These are phyloP conservation scores for Fusarium sp. DNA, from an alignment of 2,329 filamentous ascomycete species.

Conservation along the genomic window DNA sequence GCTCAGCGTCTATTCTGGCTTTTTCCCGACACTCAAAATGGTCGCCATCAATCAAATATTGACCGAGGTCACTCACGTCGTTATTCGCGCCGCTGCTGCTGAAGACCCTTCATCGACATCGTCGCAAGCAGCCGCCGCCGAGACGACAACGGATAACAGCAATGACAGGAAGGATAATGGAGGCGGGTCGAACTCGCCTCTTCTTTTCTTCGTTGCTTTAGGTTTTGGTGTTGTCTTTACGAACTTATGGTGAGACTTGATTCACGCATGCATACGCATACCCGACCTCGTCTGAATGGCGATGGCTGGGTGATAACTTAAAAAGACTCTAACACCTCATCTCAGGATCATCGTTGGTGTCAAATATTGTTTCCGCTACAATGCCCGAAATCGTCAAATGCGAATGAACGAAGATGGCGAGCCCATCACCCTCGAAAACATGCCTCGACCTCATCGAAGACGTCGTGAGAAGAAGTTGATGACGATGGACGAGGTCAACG, in stretches of 20 bases:
- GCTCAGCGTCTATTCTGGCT: slow-evolving; percentile 36
- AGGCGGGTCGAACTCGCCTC: slow-evolving; percentile 57
- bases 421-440: slow-evolving; percentile 86
- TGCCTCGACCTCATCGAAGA: slow-evolving; percentile 86
- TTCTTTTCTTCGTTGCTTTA: slow-evolving; percentile 89
- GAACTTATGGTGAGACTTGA: slow-evolving; percentile 85
- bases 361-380: slow-evolving; percentile 99
- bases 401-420: slow-evolving; percentile 85
- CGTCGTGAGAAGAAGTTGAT: slow-evolving; percentile 98
- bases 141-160: slow-evolving; percentile 21
- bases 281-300: slow-evolving; percentile 68
- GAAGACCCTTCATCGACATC: slow-evolving; percentile 40
- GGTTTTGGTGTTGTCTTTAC: slow-evolving; percentile 99
- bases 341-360: slow-evolving; percentile 98
- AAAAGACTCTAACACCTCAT: slow-evolving; percentile 45
- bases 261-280: slow-evolving; percentile 17
- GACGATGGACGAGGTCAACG: slow-evolving; percentile 99
- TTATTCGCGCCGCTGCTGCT: slow-evolving; percentile 40
- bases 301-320: slow-evolving; percentile 53
- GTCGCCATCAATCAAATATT: slow-evolving; percentile 45
- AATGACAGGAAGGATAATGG: slow-evolving; percentile 38
- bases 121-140: slow-evolving; percentile 36
- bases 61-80: slow-evolving; percentile 45
- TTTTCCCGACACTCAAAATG: slow-evolving; percentile 40
- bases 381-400: slow-evolving; percentile 87